These are phyloP conservation scores for Populus tomentosa DNA, from an alignment of 441 rosid species.

Conservation along the genomic window DNA sequence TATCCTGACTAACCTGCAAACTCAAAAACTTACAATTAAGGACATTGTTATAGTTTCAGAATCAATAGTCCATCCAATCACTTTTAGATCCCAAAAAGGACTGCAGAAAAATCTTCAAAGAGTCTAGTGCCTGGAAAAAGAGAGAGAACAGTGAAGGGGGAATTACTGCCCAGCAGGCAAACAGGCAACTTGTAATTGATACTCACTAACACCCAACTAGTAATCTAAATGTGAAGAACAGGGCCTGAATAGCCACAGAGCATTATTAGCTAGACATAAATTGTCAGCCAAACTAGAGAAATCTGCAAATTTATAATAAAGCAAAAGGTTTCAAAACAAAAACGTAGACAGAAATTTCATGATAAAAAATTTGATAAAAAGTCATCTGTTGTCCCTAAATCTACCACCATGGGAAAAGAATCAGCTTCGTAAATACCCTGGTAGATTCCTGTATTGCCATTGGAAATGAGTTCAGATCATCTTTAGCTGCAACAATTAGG, in stretches of 20 bases:
- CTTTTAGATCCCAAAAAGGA: not conserved
- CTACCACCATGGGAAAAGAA: not conserved
- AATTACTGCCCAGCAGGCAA: not conserved
- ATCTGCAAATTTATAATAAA: not conserved
- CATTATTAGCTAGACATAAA: not conserved
- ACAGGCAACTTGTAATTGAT: not conserved
- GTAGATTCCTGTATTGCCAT: constrained; percentile 83
- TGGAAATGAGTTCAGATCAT: constrained; percentile 77
- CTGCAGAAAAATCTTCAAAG: not conserved
- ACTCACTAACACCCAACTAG: not conserved
- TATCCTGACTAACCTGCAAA: constrained; percentile 83
- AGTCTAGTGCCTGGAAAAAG: not conserved
- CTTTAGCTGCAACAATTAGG: constrained; percentile 89
- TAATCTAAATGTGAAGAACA: not conserved
- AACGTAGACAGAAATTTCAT: too few species aligned
- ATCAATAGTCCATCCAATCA: not conserved
- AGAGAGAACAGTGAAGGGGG: not conserved
- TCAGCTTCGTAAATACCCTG: constrained; percentile 41
- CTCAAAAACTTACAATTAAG: constrained; percentile 9
- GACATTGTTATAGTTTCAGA: not conserved
- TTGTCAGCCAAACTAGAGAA: not conserved
- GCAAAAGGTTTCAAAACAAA: not conserved
- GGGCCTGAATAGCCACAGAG: not conserved
- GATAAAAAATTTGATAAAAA: not conserved
- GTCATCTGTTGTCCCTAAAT: not conserved